Evolutionary conservation across 805 yeast species (phyloP).

Genomic region (Trichomonascus vanleenenianus): DNA sequence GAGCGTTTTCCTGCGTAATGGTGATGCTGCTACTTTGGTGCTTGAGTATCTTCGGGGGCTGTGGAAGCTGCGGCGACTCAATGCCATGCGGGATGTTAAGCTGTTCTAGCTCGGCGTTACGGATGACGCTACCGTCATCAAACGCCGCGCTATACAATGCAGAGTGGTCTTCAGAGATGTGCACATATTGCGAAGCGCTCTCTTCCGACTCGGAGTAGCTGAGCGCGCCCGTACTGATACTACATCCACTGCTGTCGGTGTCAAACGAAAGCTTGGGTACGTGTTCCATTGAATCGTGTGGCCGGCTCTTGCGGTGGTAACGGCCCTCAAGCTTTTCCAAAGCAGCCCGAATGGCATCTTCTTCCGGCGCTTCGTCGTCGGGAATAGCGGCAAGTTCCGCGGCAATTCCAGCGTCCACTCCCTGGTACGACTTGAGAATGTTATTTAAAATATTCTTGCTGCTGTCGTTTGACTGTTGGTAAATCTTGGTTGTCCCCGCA

Average conservation of each 20-base stretch:
- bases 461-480: no score
- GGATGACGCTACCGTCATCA: constrained; percentile 7
- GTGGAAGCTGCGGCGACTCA: neutral
- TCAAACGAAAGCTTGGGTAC: neutral
- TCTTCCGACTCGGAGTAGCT: no score
- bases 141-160: constrained; percentile 15
- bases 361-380: constrained; percentile 62
- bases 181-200: no score
- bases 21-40: neutral
- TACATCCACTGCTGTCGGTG: neutral
- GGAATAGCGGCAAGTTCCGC: constrained; percentile 79
- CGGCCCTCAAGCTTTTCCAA: constrained; percentile 74
- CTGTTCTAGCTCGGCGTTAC: neutral
- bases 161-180: constrained; percentile 2
- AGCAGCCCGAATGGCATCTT: constrained; percentile 69
- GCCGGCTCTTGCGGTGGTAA: constrained; percentile 5
- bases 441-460: neutral
- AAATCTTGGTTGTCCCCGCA: no score
- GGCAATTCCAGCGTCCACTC: constrained; percentile 42
- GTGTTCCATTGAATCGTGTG: neutral
- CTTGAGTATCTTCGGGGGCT: neutral
- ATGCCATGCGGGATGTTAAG: neutral
- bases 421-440: neutral
- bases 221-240: no score
- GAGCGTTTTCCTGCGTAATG: neutral